Percentiles rank a stretch among this genome's conserved stretches.
Evolutionary conservation across 192 early-diverging fungal species (phyloP).

Genomic region (Jimgerdemannia lactiflua): DNA sequence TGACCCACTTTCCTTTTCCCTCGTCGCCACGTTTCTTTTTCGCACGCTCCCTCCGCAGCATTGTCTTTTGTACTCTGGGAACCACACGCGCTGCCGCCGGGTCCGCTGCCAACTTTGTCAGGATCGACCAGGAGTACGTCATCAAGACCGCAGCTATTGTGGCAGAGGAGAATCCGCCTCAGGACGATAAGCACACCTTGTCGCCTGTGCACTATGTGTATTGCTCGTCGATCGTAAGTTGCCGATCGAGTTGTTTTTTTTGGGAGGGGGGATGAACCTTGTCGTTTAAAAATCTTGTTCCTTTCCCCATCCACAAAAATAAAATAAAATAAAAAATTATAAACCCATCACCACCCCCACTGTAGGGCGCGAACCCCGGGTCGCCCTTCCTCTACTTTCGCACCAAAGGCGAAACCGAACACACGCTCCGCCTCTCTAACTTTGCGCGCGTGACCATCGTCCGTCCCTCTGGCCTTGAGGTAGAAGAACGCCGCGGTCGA

Average conservation of each 20-base stretch:
- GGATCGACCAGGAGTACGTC: constrained; percentile 80
- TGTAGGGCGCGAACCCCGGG: constrained; percentile 45
- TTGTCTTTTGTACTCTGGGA: constrained; percentile 71
- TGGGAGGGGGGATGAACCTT: no score
- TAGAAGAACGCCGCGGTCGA: constrained; percentile 35
- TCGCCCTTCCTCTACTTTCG: constrained; percentile 66
- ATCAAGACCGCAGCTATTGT: constrained; percentile 60
- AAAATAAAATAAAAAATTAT: background rate
- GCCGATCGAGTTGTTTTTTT: no score
- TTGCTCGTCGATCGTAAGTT: constrained; percentile 37
- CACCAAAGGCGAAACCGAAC: constrained; percentile 77
- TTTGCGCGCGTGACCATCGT: constrained; percentile 69
- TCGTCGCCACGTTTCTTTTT: no score
- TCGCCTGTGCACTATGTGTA: constrained; percentile 49
- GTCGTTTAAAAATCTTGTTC: constrained; percentile 2
- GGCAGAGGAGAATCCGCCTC: constrained; percentile 45
- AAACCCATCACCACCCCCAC: background rate
- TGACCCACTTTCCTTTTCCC: no score
- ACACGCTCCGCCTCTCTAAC: constrained; percentile 50
- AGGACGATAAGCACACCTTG: constrained; percentile 5
- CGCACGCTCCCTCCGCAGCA: no score
- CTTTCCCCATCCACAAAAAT: constrained; percentile 30
- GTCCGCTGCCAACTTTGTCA: constrained; percentile 59
- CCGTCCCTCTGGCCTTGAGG: constrained; percentile 50
- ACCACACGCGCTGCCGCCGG: constrained; percentile 71